Evolutionary conservation across 2,329 filamentous ascomycete genomes (phyloP), one percentile per base, ranked within the genome.

Genomic region (Trichoderma polysporum): DNA sequence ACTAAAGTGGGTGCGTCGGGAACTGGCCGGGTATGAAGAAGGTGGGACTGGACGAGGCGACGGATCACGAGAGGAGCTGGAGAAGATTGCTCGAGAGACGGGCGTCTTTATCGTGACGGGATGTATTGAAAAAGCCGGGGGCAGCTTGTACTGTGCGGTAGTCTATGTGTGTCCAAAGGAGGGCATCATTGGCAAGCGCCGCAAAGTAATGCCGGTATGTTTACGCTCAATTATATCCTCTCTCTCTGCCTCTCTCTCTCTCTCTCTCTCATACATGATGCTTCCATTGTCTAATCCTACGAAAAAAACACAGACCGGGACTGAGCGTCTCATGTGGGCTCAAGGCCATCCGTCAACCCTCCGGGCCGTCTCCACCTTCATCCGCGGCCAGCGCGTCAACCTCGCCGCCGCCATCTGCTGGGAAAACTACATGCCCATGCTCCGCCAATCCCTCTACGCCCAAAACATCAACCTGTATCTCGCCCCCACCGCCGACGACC

Each of bases 391-490:
- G 2, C 88, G 88, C 70, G 80, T 97, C 68, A 94, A 92, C 66
- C 85, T 97, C 68, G 94, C 90, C 0, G 89, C 91, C 3, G 94
- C 93, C 3, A 96, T 98, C 71, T 97, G 94, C 82, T 97, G 94
- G 94, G 94, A 98, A 78, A 97, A 92, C 77, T 97, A 94, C 80
- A 97, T 97, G 93, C 94, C 94, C 0, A 81, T 97, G 19, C 83
- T 97, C 8, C 87, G 94, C 19, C 91, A 97, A 76, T 85, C 88
- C 17, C 83, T 97, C 41, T 98, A 97, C 77, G 85, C 88, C 2
- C 94, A 97, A 78, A 97, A 97, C 75, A 88, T 97, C 73, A 97
- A 97, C 76, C 80, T 97, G 13, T 97, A 94, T 78, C 86, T 97
- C 2, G 93, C 94, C 0, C 94, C 94, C 0, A 97, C 94, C 0